These are phyloP conservation scores for Laguncularia racemosa DNA, from an alignment of 345 rosid species.

Conservation along the genomic window DNA sequence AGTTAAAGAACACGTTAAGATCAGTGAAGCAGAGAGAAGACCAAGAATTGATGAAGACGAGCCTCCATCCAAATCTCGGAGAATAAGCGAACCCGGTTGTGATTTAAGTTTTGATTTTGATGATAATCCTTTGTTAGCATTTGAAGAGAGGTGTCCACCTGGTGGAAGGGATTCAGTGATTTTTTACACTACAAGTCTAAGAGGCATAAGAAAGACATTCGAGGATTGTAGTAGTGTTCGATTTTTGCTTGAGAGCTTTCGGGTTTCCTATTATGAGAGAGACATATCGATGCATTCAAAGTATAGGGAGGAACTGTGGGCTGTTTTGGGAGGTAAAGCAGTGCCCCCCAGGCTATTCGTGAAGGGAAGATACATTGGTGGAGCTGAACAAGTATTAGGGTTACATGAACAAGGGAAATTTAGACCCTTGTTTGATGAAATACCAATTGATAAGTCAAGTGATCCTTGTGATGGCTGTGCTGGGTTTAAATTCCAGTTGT, in stretches of 20 bases:
- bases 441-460: conserved; percentile 29
- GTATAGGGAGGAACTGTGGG: conserved; percentile 67
- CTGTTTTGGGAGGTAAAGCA: conserved; percentile 32
- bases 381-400: conserved; percentile 59
- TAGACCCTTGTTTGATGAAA: conserved; percentile 42
- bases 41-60: conserved; percentile 24
- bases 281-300: conserved; percentile 73
- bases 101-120: conserved; percentile 1
- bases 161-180: conserved; percentile 59
- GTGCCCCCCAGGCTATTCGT: conserved; percentile 77
- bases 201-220: conserved; percentile 83
- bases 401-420: conserved; percentile 78
- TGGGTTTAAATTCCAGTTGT: conserved; percentile 61
- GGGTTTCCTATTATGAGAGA: conserved; percentile 50
- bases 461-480: conserved; percentile 39
- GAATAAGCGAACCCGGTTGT: conserved; percentile 18
- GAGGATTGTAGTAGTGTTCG: conserved; percentile 67
- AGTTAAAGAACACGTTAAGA: conserved; percentile 29
- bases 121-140: conserved; percentile 26
- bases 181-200: conserved; percentile 67
- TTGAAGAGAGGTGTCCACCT: conserved; percentile 61
- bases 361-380: conserved; percentile 73
- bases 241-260: conserved; percentile 62
- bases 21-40: conserved; percentile 31
- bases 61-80: conserved; percentile 35